These are phyloP conservation scores for Peronospora farinosa DNA, from an alignment of 352 stramenopile species.

Conservation along the genomic window DNA sequence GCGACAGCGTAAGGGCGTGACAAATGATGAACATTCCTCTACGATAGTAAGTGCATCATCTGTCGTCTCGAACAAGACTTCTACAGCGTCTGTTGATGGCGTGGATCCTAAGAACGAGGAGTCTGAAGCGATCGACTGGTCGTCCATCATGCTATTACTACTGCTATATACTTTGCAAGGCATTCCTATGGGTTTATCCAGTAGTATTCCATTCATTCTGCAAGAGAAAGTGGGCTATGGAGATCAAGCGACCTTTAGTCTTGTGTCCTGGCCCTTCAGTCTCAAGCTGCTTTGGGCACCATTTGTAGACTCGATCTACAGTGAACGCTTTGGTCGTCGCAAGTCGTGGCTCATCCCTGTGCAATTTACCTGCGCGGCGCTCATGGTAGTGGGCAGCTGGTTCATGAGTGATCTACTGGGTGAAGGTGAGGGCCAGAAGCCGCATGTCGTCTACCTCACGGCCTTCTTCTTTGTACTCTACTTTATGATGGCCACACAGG, in stretches of 20 bases:
- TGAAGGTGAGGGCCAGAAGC: constrained; percentile 65
- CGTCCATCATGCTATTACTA: constrained; percentile 89
- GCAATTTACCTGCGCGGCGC: constrained; percentile 91
- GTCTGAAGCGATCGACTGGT: constrained; percentile 52
- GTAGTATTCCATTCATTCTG: constrained; percentile 97
- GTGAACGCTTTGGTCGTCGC: constrained; percentile 84
- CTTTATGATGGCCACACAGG: constrained; percentile 99
- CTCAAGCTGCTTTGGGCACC: constrained; percentile 99
- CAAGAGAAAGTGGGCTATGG: constrained; percentile 96
- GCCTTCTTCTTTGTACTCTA: constrained; percentile 97
- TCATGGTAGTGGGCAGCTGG: constrained; percentile 91
- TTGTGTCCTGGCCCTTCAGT: constrained; percentile 97
- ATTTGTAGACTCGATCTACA: constrained; percentile 94
- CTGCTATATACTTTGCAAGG: constrained; percentile 98
- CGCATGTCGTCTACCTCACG: constrained; percentile 91
- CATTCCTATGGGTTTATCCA: constrained; percentile 97
- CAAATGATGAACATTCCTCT: constrained; percentile 6
- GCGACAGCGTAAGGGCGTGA: constrained; percentile 31
- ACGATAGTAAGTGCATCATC: constrained; percentile 19
- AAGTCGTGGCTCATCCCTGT: constrained; percentile 97
- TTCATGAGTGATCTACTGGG: constrained; percentile 85
- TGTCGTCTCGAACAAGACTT: constrained; percentile 8
- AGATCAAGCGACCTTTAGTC: constrained; percentile 96
- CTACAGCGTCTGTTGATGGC: constrained; percentile 4
- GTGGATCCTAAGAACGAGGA: constrained; percentile 21